A percentile compares a stretch with the other conserved stretches of the same genome.
These are phyloP conservation scores for Rhododendron williamsianum DNA, from an alignment of 148 eudicot genomes.

Conservation along the genomic window DNA sequence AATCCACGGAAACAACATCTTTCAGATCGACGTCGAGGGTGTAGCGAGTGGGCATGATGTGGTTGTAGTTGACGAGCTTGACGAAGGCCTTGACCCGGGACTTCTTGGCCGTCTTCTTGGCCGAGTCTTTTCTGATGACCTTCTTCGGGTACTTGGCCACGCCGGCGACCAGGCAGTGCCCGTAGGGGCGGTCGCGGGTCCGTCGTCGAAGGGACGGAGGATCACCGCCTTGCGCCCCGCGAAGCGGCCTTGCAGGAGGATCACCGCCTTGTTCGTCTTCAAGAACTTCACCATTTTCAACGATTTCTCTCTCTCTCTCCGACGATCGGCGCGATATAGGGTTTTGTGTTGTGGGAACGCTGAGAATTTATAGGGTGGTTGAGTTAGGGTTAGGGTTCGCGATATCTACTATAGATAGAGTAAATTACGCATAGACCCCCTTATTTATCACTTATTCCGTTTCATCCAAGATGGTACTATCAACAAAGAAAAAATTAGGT, in stretches of 20 bases:
- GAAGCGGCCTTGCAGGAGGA: conserved; percentile 29
- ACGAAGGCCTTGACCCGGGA: conserved; percentile 33
- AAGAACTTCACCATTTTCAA: conserved; percentile 25
- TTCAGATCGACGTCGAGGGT: conserved; percentile 38
- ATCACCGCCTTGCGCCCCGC: conserved; percentile 37
- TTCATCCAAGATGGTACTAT: too few relatives aligned
- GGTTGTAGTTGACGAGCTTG: conserved; percentile 34
- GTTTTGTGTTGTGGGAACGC: not conserved
- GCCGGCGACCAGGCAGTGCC: conserved; percentile 44
- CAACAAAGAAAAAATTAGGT: too few relatives aligned
- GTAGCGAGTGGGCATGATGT: conserved; percentile 40
- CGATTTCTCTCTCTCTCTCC: not conserved
- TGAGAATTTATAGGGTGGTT: not conserved
- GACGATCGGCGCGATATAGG: not conserved
- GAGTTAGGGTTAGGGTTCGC: not conserved
- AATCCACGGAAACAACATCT: conserved; percentile 21
- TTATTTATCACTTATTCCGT: too few relatives aligned
- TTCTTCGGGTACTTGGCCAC: conserved; percentile 37
- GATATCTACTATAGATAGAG: too few relatives aligned
- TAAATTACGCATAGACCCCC: too few relatives aligned
- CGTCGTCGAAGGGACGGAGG: conserved; percentile 27
- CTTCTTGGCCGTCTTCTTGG: conserved; percentile 37
- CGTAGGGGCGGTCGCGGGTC: conserved; percentile 30
- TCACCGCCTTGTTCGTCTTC: conserved; percentile 36
- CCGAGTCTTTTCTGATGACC: conserved; percentile 38